Percentiles rank a stretch among this genome's conserved stretches.
phyloP scores from a whole-genome alignment of 768 basidiomycete genomes.

The Scleroderma citrinum region DNA sequence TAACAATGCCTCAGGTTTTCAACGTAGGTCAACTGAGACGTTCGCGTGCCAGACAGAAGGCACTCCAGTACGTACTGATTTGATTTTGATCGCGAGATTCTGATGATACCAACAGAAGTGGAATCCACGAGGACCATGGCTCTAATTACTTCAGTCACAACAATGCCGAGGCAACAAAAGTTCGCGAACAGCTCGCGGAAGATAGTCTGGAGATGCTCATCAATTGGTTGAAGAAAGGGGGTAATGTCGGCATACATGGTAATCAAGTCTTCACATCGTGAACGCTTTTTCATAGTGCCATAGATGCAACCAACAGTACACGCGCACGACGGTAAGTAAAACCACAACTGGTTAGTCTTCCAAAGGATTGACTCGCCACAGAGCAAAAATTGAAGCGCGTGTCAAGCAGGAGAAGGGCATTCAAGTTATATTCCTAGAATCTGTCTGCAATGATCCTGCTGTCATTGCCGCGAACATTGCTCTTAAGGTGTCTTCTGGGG shows the following conservation, averaged over 20 bases:
- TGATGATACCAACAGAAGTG: slow-evolving; percentile 44
- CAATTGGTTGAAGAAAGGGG: slow-evolving; percentile 89
- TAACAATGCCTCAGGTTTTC: slow-evolving; percentile 62
- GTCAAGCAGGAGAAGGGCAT: slow-evolving; percentile 85
- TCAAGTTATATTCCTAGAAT: slow-evolving; percentile 89
- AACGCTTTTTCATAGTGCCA: slow-evolving; percentile 1
- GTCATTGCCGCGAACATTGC: slow-evolving; percentile 95
- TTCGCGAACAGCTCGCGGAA: slow-evolving; percentile 77
- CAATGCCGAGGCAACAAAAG: slow-evolving; percentile 69
- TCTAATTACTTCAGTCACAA: slow-evolving; percentile 86
- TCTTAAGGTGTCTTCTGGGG: slow-evolving; percentile 91
- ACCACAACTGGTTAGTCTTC: not conserved
- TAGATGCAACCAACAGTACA: slow-evolving; percentile 97
- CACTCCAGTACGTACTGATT: slow-evolving; percentile 51
- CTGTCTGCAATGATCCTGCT: slow-evolving; percentile 87
- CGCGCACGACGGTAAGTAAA: slow-evolving; percentile 55
- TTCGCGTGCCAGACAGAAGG: slow-evolving; percentile 74
- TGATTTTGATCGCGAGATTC: not conserved
- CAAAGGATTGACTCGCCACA: slow-evolving; percentile 23
- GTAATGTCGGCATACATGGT: slow-evolving; percentile 98
- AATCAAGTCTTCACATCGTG: slow-evolving; percentile 11
- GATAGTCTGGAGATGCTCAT: slow-evolving; percentile 96
- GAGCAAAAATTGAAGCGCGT: slow-evolving; percentile 79
- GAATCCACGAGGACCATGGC: slow-evolving; percentile 86
- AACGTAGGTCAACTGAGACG: slow-evolving; percentile 95